Evolutionary conservation across 495 filamentous ascomycete species (phyloP).

Genomic region (Aspergillus avenaceus): DNA sequence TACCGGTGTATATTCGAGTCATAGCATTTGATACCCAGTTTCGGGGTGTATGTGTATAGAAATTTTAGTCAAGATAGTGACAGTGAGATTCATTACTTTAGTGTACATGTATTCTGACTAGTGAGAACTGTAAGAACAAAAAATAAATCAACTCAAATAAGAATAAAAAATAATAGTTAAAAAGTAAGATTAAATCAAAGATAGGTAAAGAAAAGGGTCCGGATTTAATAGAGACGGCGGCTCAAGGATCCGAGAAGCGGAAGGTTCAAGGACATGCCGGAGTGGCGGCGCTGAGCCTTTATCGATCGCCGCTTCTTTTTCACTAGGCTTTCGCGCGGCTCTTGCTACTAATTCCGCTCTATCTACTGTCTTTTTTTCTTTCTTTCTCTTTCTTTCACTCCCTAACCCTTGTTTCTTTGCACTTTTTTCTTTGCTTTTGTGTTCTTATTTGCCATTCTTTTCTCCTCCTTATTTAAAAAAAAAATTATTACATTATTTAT

Average conservation of each 20-base stretch:
- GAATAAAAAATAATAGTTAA: too few relatives aligned
- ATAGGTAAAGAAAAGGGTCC: too few relatives aligned
- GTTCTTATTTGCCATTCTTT: slow-evolving; percentile 8
- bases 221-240: too few relatives aligned
- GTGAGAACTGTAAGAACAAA: too few relatives aligned
- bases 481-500: slow-evolving; percentile 12
- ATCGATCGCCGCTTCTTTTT: slow-evolving; percentile 2
- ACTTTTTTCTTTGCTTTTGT: slow-evolving; percentile 10
- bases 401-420: slow-evolving; percentile 11
- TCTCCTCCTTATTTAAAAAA: too few relatives aligned
- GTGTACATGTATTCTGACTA: too few relatives aligned
- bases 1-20: slow-evolving; percentile 6
- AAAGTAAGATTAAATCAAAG: too few relatives aligned
- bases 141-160: too few relatives aligned
- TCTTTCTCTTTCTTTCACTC: slow-evolving; percentile 12
- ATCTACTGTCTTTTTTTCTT: background rate
- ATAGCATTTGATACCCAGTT: slow-evolving; percentile 6
- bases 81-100: background rate
- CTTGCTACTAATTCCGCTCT: background rate
- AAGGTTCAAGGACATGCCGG: background rate
- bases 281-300: slow-evolving; percentile 9
- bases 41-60: background rate
- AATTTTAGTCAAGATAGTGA: background rate
- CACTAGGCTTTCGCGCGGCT: background rate
- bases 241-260: background rate